Evolutionary conservation across 1,284 basidiomycete genomes (phyloP).

Genomic region (Wolfiporia cocos): DNA sequence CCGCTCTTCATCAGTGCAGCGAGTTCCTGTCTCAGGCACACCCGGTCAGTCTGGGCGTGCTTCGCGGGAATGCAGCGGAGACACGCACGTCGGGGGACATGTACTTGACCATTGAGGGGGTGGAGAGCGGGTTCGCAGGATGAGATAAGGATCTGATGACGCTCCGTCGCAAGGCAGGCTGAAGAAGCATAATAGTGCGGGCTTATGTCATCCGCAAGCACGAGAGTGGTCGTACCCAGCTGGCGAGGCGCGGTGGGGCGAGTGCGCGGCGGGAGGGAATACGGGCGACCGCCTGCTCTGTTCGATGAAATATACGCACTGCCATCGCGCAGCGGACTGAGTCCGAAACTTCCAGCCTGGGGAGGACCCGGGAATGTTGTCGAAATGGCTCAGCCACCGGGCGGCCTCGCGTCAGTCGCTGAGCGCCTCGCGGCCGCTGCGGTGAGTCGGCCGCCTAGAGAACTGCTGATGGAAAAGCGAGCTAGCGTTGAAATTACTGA

Average conservation of each 20-base stretch:
- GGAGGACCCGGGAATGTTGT: too few relatives aligned
- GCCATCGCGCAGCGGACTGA: too few relatives aligned
- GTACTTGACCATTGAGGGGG: constrained; percentile 21
- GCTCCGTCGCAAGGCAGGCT: constrained; percentile 3
- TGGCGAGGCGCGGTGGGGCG: not conserved
- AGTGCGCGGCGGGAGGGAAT: not conserved
- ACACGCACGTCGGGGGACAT: constrained; percentile 25
- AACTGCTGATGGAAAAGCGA: too few relatives aligned
- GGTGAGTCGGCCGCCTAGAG: too few relatives aligned
- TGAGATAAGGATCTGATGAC: constrained; percentile 3
- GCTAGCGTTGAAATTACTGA: too few relatives aligned
- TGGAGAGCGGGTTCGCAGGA: not conserved
- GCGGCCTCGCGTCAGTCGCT: too few relatives aligned
- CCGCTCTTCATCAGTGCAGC: constrained; percentile 56
- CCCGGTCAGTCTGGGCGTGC: not conserved
- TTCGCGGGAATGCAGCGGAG: not conserved
- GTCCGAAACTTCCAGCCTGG: too few relatives aligned
- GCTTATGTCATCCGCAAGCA: constrained; percentile 8
- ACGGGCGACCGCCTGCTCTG: too few relatives aligned
- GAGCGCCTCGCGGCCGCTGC: too few relatives aligned
- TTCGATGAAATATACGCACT: too few relatives aligned
- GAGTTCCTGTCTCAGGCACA: constrained; percentile 50
- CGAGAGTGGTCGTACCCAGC: not conserved
- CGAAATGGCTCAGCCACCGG: too few relatives aligned
- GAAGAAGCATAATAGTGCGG: constrained; percentile 1